Percentiles rank a stretch among this genome's conserved stretches.
These are phyloP conservation scores for Colletotrichum sp. DNA, from an alignment of 2,329 filamentous ascomycete genomes.

Conservation along the genomic window DNA sequence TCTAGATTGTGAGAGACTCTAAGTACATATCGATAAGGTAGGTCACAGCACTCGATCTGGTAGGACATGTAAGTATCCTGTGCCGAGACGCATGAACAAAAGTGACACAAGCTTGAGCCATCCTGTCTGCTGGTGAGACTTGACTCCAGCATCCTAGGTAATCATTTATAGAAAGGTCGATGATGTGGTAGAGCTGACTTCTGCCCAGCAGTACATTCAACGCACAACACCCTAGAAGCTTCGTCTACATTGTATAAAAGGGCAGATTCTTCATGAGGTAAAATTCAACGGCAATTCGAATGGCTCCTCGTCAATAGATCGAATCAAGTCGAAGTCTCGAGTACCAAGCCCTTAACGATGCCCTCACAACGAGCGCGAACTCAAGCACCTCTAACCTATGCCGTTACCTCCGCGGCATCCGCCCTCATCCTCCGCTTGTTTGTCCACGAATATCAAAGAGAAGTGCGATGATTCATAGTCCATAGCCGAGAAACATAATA, in stretches of 20 bases:
- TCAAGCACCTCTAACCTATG: not conserved
- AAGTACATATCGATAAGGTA: too few relatives aligned
- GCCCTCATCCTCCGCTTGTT: not conserved
- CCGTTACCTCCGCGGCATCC: not conserved
- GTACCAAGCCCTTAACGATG: rapidly evolving
- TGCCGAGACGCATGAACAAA: too few relatives aligned
- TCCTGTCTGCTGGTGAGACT: too few relatives aligned
- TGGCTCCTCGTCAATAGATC: rapidly evolving
- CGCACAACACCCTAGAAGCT: not conserved
- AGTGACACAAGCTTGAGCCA: too few relatives aligned
- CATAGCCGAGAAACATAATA: not conserved
- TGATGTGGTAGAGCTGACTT: not conserved
- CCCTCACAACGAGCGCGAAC: not conserved
- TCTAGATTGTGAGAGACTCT: too few relatives aligned
- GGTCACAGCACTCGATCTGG: too few relatives aligned
- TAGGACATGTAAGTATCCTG: too few relatives aligned
- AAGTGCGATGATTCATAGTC: not conserved
- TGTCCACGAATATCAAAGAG: not conserved
- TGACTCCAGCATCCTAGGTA: too few relatives aligned
- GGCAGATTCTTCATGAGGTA: not conserved
- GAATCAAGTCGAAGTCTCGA: not conserved
- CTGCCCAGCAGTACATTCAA: not conserved
- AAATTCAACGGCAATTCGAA: not conserved
- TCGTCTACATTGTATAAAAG: not conserved
- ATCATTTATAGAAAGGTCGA: not conserved